These are phyloP conservation scores for Microthlaspi erraticum DNA, from an alignment of 345 rosid genomes.

Conservation along the genomic window DNA sequence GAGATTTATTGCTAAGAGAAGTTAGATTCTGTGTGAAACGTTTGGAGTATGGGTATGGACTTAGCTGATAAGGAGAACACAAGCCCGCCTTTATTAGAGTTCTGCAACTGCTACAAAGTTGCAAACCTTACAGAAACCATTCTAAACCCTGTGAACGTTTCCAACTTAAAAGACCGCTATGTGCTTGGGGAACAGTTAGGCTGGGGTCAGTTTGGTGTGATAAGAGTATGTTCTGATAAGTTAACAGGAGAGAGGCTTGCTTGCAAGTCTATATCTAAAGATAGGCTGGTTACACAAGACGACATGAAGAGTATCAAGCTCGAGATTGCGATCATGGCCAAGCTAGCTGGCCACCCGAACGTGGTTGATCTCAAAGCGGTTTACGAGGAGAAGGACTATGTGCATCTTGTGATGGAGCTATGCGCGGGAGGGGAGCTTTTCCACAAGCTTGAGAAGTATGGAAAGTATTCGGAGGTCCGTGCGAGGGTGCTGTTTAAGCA, in stretches of 20 bases:
- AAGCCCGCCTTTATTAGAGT: constrained; percentile 40
- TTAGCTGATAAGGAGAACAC: constrained; percentile 40
- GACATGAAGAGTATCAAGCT: constrained; percentile 59
- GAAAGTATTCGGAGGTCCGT: constrained; percentile 62
- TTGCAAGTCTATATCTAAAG: constrained; percentile 70
- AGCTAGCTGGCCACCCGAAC: constrained; percentile 61
- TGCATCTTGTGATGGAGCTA: constrained; percentile 74
- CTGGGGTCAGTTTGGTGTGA: constrained; percentile 83
- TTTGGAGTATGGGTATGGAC: constrained; percentile 57
- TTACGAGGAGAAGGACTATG: constrained; percentile 66
- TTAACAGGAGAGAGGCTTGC: constrained; percentile 63
- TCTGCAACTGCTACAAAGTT: constrained; percentile 56
- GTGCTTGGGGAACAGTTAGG: constrained; percentile 74
- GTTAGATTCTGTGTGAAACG: constrained; percentile 12
- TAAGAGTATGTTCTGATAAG: constrained; percentile 70
- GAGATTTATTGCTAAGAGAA: constrained; percentile 29
- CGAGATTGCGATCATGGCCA: constrained; percentile 72
- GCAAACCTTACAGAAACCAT: constrained; percentile 56
- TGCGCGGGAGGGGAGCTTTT: constrained; percentile 81
- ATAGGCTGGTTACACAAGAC: constrained; percentile 54
- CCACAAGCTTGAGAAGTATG: constrained; percentile 62
- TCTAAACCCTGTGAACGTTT: constrained; percentile 54
- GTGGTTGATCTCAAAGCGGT: constrained; percentile 73
- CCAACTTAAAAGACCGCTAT: constrained; percentile 67
- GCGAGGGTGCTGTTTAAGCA: constrained; percentile 64